Percentiles rank a stretch among this genome's conserved stretches.
phyloP scores from a whole-genome alignment of 192 early-diverging fungal genomes.

The Cladochytrium replicatum region DNA sequence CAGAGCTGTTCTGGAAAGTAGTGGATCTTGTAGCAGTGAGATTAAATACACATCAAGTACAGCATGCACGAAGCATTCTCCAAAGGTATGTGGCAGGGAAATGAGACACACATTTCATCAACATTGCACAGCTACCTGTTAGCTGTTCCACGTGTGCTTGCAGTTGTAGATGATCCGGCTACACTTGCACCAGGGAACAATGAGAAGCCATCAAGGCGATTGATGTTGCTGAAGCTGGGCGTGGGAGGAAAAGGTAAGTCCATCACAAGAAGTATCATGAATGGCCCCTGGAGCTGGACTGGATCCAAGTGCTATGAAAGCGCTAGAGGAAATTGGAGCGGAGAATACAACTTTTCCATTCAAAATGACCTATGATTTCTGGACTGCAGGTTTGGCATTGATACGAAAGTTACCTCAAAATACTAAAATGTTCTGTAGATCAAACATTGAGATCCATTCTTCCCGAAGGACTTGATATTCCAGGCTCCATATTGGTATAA shows the following conservation, averaged over 20 bases:
- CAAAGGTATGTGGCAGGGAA: constrained; percentile 26
- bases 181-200: constrained; percentile 40
- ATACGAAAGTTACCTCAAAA: neutral
- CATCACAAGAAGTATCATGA: no score
- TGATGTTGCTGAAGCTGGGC: no score
- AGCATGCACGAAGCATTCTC: constrained; percentile 32
- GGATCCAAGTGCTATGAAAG: constrained; percentile 37
- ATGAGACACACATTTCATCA: no score
- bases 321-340: constrained; percentile 32
- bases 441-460: constrained; percentile 84
- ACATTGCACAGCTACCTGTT: constrained; percentile 49
- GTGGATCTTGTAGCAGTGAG: constrained; percentile 56
- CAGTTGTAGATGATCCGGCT: constrained; percentile 47
- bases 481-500: constrained; percentile 84
- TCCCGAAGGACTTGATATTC: constrained; percentile 71
- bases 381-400: constrained; percentile 58
- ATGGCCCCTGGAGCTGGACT: no score
- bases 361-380: constrained; percentile 73
- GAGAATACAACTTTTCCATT: constrained; percentile 46
- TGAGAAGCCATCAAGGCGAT: no score
- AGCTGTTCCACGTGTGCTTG: constrained; percentile 52
- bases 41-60: constrained; percentile 48
- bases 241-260: no score
- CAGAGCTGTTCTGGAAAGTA: constrained; percentile 49
- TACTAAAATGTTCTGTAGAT: constrained; percentile 30